A percentile compares a stretch with the other conserved stretches of the same genome.
Evolutionary conservation across 441 rosid species (phyloP).

Genomic region (Mallotus japonicus): DNA sequence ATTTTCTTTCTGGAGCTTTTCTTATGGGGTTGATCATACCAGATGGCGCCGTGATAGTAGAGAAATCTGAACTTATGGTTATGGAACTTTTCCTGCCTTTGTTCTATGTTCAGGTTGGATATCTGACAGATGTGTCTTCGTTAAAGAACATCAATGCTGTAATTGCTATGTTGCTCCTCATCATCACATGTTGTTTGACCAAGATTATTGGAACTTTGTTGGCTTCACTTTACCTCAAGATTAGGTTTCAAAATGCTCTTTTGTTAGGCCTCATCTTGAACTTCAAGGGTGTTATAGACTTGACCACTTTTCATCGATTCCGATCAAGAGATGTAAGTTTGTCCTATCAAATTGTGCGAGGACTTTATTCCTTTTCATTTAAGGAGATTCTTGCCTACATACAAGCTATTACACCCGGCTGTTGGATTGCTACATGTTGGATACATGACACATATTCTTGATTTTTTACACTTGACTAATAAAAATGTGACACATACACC

Average conservation of each 20-base stretch:
- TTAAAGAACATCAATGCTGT: neutral
- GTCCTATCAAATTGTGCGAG: no score
- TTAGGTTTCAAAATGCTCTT: constrained; percentile 26
- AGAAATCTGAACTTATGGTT: constrained; percentile 32
- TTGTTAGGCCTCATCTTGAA: constrained; percentile 32
- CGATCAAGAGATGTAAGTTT: neutral
- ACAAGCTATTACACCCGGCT: no score
- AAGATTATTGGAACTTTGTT: constrained; percentile 26
- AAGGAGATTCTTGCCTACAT: no score
- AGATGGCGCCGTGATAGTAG: constrained; percentile 32
- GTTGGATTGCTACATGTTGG: no score
- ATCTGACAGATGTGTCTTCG: constrained; percentile 22
- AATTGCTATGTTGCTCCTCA: neutral
- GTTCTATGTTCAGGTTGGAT: constrained; percentile 34
- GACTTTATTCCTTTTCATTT: no score
- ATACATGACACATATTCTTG: no score
- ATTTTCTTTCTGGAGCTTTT: constrained; percentile 19
- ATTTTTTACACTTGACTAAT: no score
- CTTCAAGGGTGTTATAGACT: constrained; percentile 35
- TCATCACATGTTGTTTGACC: neutral
- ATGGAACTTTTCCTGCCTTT: constrained; percentile 30
- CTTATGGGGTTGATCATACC: constrained; percentile 35
- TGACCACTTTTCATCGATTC: neutral
- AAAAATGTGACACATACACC: no score
- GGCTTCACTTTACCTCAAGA: constrained; percentile 22